These are phyloP conservation scores for Skeletonema menzelii DNA, from an alignment of 108 stramenopile genomes.

Conservation along the genomic window DNA sequence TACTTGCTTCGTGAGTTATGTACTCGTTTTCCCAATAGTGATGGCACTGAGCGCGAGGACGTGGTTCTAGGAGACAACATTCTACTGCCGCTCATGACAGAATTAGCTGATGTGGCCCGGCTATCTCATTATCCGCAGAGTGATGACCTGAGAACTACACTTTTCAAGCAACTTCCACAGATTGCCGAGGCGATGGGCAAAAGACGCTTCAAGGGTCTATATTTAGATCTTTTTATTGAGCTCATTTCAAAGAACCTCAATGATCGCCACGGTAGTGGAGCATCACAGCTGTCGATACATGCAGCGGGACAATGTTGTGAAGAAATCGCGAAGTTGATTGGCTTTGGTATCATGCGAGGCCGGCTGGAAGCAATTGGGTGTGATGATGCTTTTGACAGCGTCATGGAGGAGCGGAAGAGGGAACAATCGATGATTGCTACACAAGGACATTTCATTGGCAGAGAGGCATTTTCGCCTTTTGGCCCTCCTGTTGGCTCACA, in stretches of 20 bases:
- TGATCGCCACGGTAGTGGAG: constrained; percentile 48
- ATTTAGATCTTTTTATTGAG: constrained; percentile 80
- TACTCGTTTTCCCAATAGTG: constrained; percentile 44
- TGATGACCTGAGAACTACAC: constrained; percentile 78
- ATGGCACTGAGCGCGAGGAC: constrained; percentile 42
- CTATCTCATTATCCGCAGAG: constrained; percentile 83
- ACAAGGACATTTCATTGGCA: constrained; percentile 2
- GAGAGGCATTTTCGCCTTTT: constrained; percentile 10
- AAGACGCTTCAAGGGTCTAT: constrained; percentile 75
- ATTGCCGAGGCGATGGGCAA: constrained; percentile 82
- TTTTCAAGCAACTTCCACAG: constrained; percentile 78
- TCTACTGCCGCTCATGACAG: constrained; percentile 62
- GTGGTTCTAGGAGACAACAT: constrained; percentile 51
- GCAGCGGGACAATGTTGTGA: constrained; percentile 83
- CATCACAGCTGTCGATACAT: constrained; percentile 78
- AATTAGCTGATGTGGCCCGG: constrained; percentile 82
- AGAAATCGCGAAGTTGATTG: constrained; percentile 76
- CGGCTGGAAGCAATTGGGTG: constrained; percentile 72
- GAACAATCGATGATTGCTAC: constrained; percentile 15
- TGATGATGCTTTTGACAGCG: constrained; percentile 65
- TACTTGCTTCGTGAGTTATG: constrained; percentile 86
- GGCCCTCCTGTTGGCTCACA: not conserved
- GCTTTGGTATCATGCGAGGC: constrained; percentile 72
- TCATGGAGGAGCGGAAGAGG: constrained; percentile 63
- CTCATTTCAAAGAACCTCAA: constrained; percentile 72